Evolutionary conservation across 257 asterid genomes (phyloP).

Genomic region (Solanum bulbocastanum): DNA sequence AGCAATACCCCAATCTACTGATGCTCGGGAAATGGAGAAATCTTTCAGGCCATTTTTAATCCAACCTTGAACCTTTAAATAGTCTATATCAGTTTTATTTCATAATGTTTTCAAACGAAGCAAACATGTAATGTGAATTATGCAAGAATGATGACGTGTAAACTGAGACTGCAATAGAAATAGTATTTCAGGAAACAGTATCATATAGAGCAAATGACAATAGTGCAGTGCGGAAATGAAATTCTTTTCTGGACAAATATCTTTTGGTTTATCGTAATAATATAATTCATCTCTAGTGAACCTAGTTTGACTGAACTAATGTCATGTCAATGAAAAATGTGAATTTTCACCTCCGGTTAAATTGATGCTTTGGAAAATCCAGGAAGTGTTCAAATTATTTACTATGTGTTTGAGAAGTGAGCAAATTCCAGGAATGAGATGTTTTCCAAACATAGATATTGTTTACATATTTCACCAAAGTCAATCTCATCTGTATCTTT

Average conservation of each 20-base stretch:
- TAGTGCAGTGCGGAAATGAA: background rate
- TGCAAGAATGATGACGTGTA: background rate
- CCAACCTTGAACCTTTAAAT: slow-evolving; percentile 90
- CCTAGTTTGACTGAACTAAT: background rate
- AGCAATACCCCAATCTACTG: slow-evolving; percentile 85
- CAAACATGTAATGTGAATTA: background rate
- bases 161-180: background rate
- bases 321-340: background rate
- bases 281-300: background rate
- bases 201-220: background rate
- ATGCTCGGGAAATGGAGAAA: slow-evolving; percentile 89
- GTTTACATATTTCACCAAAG: background rate
- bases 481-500: background rate
- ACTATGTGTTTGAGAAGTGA: background rate
- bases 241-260: background rate
- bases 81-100: slow-evolving; percentile 4
- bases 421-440: background rate
- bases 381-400: background rate
- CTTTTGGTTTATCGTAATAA: background rate
- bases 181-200: background rate
- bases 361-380: background rate
- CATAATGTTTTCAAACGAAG: background rate
- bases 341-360: background rate
- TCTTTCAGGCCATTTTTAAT: slow-evolving; percentile 82
- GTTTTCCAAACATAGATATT: background rate